Base-by-base conservation (phyloP, 2,329 filamentous ascomycete genomes). In the Davidsoniella eucalypti region DNA sequence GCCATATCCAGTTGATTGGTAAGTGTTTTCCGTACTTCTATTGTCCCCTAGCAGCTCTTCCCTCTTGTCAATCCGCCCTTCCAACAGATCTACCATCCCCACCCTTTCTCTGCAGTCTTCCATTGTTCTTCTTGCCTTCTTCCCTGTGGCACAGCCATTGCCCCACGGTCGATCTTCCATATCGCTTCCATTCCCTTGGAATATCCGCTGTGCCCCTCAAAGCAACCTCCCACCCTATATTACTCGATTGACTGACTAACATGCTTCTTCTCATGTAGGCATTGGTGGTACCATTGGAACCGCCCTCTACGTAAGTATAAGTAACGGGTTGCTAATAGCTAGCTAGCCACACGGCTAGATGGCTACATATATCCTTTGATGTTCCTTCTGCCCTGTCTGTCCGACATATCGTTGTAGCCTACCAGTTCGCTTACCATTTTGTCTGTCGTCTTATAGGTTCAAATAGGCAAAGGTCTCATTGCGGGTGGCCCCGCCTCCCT, bases 251-350 rank as follows among this genome's bases (percentile, higher is more conserved):
- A 45, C 16, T 29, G 2, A 29, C 43, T 12, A 16, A 17, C 25
- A 25, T 16, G 5, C 12, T 33, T 26, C 33, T 40, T 33, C 18
- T n/a, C 29, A 33, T 33, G 29, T 23, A 49, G 76, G 72, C 29
- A 80, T 81, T 52, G 78, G 77, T 38, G 78, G 76, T 0, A 79
- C 76, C 5, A 80, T 81, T 54, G 77, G 78, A 16, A 81, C 75
- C 1, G 75, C 72, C 14, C 63, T 80, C 2, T 78, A 70, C 58
- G 72, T 78, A 57, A 55, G 61, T 37, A 2, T 77, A 57, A 55
- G 61, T 37, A 5, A 37, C 9, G 29, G 6, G 17, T 18, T 47
- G 12, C 14, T 48, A 7, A 25, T 5, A 43, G 14, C 8, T 5
- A 9, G 6, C n/a, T 26, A 33, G 10, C 14, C 14, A 23, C 5